Conservation (phyloP, 768 basidiomycete genomes). For the Dentipellis fragilis region DNA sequence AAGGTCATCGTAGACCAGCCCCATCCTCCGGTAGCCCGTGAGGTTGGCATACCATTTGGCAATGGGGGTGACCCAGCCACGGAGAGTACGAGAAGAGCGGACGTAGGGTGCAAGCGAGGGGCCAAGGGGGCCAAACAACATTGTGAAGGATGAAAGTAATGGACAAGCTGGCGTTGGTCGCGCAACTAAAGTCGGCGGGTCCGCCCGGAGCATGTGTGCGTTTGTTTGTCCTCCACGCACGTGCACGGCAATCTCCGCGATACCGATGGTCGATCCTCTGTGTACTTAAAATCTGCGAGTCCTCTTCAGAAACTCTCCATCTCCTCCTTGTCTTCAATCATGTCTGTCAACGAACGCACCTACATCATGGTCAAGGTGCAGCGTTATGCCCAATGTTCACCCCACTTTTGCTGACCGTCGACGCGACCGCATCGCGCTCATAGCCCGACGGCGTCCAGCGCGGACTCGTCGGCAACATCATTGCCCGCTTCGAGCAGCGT, state of each 20-base stretch:
- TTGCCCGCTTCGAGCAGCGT: constrained; percentile 91
- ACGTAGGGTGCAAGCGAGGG: constrained; percentile 70
- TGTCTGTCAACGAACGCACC: constrained; percentile 79
- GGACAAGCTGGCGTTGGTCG: neutral
- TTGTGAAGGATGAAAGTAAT: constrained; percentile 8
- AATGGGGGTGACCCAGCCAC: constrained; percentile 61
- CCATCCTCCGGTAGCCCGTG: constrained; percentile 77
- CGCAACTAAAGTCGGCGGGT: constrained; percentile 11
- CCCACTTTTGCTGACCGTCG: constrained; percentile 2
- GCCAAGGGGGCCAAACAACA: constrained; percentile 54
- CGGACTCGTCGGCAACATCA: constrained; percentile 90
- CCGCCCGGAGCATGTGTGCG: constrained; percentile 28
- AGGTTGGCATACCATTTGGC: constrained; percentile 76
- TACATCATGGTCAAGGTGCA: constrained; percentile 99
- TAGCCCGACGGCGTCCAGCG: constrained; percentile 99
- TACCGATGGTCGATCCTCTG: constrained; percentile 9
- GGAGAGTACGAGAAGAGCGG: constrained; percentile 56
- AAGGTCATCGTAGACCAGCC: constrained; percentile 92
- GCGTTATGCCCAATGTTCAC: constrained; percentile 1
- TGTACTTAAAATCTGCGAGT: constrained; percentile 19
- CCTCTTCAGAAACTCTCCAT: constrained; percentile 8
- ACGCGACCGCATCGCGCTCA: neutral
- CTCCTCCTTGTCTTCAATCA: constrained; percentile 25
- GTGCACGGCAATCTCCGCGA: constrained; percentile 11
- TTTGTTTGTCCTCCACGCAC: constrained; percentile 29